Evolutionary conservation across 441 rosid species (phyloP).

Genomic region (California macrophylla): DNA sequence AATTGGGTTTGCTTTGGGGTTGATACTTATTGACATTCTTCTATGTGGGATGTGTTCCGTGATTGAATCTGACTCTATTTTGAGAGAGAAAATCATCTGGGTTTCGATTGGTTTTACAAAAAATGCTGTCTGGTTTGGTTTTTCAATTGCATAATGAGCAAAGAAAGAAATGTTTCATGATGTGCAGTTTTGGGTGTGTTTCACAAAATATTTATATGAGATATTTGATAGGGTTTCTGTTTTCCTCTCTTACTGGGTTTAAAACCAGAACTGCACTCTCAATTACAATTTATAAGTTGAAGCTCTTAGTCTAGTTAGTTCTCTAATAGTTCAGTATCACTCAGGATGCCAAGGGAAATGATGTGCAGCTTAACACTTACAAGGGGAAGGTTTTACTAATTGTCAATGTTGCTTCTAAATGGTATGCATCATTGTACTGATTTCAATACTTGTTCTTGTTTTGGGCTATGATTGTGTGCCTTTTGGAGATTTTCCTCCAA

Average conservation of each 20-base stretch:
- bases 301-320: too few relatives aligned
- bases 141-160: not conserved
- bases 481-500: too few relatives aligned
- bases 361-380: constrained; percentile 44
- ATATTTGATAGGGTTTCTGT: not conserved
- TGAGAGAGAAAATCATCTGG: not conserved
- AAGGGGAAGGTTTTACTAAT: constrained; percentile 67
- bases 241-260: not conserved
- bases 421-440: constrained; percentile 31
- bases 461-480: too few relatives aligned
- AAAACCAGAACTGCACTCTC: too few relatives aligned
- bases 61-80: too few relatives aligned
- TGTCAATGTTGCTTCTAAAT: constrained; percentile 85
- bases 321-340: not conserved
- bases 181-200: not conserved
- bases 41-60: too few relatives aligned
- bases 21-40: too few relatives aligned
- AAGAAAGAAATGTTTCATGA: not conserved
- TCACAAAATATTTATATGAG: not conserved
- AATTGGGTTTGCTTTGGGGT: not conserved
- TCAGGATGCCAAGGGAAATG: constrained; percentile 65
- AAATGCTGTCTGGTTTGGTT: not conserved
- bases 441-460: too few relatives aligned
- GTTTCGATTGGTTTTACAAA: not conserved
- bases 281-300: too few relatives aligned